phyloP scores from a whole-genome alignment of 2,329 filamentous ascomycete genomes.

The Capronia americana region DNA sequence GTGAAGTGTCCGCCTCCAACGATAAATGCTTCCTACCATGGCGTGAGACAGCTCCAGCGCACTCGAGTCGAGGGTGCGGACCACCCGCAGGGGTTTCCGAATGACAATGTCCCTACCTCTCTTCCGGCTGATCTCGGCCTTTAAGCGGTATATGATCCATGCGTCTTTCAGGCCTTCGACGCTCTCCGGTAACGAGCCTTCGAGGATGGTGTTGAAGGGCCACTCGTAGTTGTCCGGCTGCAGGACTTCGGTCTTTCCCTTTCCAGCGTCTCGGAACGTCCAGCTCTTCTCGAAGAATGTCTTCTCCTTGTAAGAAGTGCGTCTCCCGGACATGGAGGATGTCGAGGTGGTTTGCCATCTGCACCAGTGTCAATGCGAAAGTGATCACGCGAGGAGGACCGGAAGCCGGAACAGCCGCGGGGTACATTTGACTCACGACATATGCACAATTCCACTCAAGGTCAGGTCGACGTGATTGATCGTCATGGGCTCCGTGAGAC shows the following conservation, averaged over 20 bases:
- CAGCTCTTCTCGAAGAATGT: slow-evolving; percentile 73
- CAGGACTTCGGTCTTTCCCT: slow-evolving; percentile 61
- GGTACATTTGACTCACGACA: slow-evolving; percentile 63
- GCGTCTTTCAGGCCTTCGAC: slow-evolving; percentile 87
- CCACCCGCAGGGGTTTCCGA: slow-evolving; percentile 77
- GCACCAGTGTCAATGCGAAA: slow-evolving; percentile 24
- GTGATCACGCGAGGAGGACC: slow-evolving; percentile 27
- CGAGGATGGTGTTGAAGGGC: slow-evolving; percentile 76
- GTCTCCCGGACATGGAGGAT: slow-evolving; percentile 42
- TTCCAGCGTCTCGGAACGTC: slow-evolving; percentile 66
- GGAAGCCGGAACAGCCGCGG: slow-evolving; percentile 16
- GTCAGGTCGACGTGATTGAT: slow-evolving; percentile 76
- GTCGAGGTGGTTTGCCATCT: slow-evolving; percentile 40
- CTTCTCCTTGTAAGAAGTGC: slow-evolving; percentile 45
- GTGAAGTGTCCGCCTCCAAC: neutral
- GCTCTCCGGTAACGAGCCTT: slow-evolving; percentile 76
- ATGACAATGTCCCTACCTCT: slow-evolving; percentile 85
- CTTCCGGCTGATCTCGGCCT: slow-evolving; percentile 89
- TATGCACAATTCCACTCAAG: slow-evolving; percentile 71
- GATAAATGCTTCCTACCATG: slow-evolving; percentile 65
- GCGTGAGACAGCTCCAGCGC: slow-evolving; percentile 81
- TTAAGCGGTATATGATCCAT: slow-evolving; percentile 87
- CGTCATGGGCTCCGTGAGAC: slow-evolving; percentile 70
- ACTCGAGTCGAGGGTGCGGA: slow-evolving; percentile 76
- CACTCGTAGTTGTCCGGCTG: slow-evolving; percentile 82